These are phyloP conservation scores for Bocquillonia castaneifolia DNA, from an alignment of 441 rosid genomes.

Conservation along the genomic window DNA sequence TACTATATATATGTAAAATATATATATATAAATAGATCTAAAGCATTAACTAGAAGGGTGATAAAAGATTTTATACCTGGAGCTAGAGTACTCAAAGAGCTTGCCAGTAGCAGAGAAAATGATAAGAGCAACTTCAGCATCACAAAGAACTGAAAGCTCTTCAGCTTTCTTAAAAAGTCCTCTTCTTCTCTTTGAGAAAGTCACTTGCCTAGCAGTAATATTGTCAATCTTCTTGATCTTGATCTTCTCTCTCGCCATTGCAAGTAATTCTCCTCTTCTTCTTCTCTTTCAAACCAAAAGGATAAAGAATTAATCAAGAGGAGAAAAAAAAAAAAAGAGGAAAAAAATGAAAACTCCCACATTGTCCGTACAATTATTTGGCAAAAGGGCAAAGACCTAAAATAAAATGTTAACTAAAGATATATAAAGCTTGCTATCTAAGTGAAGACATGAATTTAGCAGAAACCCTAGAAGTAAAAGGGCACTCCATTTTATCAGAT, in stretches of 20 bases:
- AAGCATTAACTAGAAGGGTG: background rate
- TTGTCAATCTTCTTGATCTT: conserved; percentile 87
- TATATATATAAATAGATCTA: background rate
- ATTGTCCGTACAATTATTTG: background rate
- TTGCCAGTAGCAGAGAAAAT: conserved; percentile 66
- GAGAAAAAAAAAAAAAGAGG: background rate
- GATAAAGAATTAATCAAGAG: background rate
- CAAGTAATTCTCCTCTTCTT: background rate
- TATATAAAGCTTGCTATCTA: no score
- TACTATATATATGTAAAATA: no score
- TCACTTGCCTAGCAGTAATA: conserved; percentile 75
- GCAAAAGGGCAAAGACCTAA: background rate
- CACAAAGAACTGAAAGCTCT: no score
- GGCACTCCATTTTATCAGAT: conserved; percentile 40
- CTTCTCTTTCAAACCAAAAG: background rate
- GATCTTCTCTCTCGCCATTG: conserved; percentile 86
- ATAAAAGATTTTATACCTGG: conserved; percentile 22
- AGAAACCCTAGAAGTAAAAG: conserved; percentile 31
- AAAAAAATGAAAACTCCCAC: background rate
- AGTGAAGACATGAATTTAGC: background rate
- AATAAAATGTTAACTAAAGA: no score
- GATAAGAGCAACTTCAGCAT: conserved; percentile 62
- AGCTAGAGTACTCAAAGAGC: conserved; percentile 51
- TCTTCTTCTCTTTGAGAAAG: conserved; percentile 75
- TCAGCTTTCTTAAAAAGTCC: conserved; percentile 81